Evolutionary conservation across 495 filamentous ascomycete species (phyloP), one percentile per base, ranked within the genome.

Genomic region (Penicillium pulvis): DNA sequence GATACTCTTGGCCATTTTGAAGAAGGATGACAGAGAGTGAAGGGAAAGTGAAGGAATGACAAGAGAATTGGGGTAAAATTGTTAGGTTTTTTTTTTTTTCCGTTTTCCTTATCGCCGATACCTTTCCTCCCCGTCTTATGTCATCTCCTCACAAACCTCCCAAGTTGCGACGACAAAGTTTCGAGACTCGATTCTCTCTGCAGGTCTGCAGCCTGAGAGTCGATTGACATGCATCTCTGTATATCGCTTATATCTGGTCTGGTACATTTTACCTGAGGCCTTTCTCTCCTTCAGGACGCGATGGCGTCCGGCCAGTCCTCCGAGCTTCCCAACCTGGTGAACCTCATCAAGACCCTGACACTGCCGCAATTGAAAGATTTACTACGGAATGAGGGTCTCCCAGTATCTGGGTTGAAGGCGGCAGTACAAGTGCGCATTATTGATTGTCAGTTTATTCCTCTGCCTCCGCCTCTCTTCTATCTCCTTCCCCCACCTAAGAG

Each of bases 351-450:
- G 67, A 80, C 74, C 14, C 71, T 88, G 35, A 80, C 89, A 59
- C 93, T 93, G 70, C 80, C 79, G 30, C 82, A 88, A 51, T 83
- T 98, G 41, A 90, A 91, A 58, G 70, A 75, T 16, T 87, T 97
- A 61, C 84, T 92, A 63, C 83, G 81, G 42, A 74, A 76, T 55
- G 88, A 93, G 69, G 81, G 84, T 28, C 79, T 93, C 17, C 76
- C 80, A 35, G 86, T 90, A 41, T 89, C 84, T 28, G 94, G 94
- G 9, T 85, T 91, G 58, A 98, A 98, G 75, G 79, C 84, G 28
- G 80, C 87, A 19, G 75, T 98, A 43, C 92, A 96, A 70, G 71
- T 73, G 26, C 87, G 93, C 58, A 87, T 97, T 48, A 85, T 87
- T 58, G 68, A 82, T 28, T 83, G 94, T 97, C 77, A 71, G 90